Evolutionary conservation across 2,329 filamentous ascomycete species (phyloP).

Genomic region (Daldinia sp.): DNA sequence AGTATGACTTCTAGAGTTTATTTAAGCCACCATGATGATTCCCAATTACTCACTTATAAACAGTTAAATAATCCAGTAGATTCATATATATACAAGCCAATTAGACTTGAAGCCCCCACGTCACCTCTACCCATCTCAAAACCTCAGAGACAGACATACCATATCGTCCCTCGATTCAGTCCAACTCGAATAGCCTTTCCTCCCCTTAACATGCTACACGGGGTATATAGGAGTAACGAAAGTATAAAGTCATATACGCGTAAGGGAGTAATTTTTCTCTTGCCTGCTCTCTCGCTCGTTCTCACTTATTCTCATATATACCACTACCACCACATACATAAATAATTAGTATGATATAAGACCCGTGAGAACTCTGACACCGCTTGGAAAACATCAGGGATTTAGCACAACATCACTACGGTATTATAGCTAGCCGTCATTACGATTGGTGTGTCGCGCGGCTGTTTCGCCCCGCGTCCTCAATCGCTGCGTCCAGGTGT

Average conservation of each 20-base stretch:
- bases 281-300: slow-evolving; percentile 3
- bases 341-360: slow-evolving; percentile 24
- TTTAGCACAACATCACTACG: not conserved
- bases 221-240: slow-evolving; percentile 9
- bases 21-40: too few species aligned
- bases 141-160: not conserved
- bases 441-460: slow-evolving; percentile 9
- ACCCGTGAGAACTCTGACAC: slow-evolving; percentile 14
- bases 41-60: not conserved
- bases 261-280: slow-evolving; percentile 12
- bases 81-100: slow-evolving; percentile 5
- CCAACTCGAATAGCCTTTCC: not conserved
- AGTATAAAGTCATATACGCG: slow-evolving; percentile 26
- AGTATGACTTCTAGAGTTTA: not conserved
- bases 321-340: slow-evolving; percentile 4
- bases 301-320: not conserved
- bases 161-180: not conserved
- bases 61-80: not conserved
- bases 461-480: slow-evolving; percentile 49
- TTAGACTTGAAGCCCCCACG: not conserved
- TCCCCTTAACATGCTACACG: not conserved
- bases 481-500: slow-evolving; percentile 65
- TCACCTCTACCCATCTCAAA: not conserved
- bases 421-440: not conserved
- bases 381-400: slow-evolving; percentile 12